These are phyloP conservation scores for Cydonia oblonga DNA, from an alignment of 331 rosid genomes.

Conservation along the genomic window DNA sequence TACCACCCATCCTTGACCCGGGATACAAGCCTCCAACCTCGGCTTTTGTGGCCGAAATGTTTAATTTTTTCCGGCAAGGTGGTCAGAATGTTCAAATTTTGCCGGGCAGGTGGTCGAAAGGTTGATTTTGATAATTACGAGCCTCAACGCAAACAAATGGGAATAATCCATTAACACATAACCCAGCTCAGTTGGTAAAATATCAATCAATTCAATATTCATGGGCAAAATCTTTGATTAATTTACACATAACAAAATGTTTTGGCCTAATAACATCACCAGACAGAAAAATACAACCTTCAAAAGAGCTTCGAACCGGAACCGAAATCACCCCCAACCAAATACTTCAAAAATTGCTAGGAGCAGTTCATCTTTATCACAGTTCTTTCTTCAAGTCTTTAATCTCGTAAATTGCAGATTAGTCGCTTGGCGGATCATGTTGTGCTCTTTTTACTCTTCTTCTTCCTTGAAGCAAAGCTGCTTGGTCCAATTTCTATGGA, in stretches of 20 bases:
- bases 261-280: neutral
- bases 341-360: neutral
- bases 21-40: neutral
- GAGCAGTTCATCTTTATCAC: neutral
- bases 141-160: neutral
- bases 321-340: neutral
- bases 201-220: neutral
- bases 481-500: conserved; percentile 79
- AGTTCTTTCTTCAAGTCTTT: neutral
- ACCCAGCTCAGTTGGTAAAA: no score
- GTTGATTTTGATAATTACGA: neutral
- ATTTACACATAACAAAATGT: neutral
- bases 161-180: no score
- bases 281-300: neutral
- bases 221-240: neutral
- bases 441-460: conserved; percentile 55
- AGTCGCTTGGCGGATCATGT: conserved; percentile 1
- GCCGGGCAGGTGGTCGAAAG: neutral
- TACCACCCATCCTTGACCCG: no score
- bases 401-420: neutral
- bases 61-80: neutral
- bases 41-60: neutral
- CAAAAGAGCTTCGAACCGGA: neutral
- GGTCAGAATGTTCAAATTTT: neutral
- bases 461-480: conserved; percentile 87